Evolutionary conservation across 75 land plant genomes (phyloP).

Genomic region (Selaginella tamariscina): DNA sequence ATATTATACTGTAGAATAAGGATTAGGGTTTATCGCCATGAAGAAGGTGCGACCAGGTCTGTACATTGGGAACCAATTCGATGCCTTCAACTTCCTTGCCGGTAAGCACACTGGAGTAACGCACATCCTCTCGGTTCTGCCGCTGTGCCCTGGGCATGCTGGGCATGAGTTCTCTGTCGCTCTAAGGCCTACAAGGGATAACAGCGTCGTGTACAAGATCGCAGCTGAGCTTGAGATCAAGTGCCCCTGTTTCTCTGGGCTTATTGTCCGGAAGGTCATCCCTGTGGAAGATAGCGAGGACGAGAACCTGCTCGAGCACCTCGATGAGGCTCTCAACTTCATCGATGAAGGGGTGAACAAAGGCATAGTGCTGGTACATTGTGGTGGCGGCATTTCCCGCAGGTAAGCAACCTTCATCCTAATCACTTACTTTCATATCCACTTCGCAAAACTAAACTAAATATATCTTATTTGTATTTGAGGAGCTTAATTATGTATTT

Average conservation of each 20-base stretch:
- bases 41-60: background rate
- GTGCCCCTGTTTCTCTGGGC: background rate
- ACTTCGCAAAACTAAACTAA: no score
- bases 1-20: no score
- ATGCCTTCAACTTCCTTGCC: background rate
- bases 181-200: background rate
- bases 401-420: background rate
- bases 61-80: background rate
- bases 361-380: background rate
- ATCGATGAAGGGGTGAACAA: background rate
- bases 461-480: no score
- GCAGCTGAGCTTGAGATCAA: background rate
- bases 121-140: background rate
- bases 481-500: no score
- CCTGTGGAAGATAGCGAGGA: background rate
- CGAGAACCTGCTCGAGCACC: background rate
- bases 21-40: no score
- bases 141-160: background rate
- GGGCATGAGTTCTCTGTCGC: background rate
- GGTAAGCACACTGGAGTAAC: background rate
- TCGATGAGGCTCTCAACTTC: background rate
- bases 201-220: background rate
- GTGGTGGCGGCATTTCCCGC: background rate
- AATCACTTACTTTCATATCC: no score
- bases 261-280: background rate